Evolutionary conservation across 441 rosid genomes (phyloP).

Genomic region (Populus tomentosa): DNA sequence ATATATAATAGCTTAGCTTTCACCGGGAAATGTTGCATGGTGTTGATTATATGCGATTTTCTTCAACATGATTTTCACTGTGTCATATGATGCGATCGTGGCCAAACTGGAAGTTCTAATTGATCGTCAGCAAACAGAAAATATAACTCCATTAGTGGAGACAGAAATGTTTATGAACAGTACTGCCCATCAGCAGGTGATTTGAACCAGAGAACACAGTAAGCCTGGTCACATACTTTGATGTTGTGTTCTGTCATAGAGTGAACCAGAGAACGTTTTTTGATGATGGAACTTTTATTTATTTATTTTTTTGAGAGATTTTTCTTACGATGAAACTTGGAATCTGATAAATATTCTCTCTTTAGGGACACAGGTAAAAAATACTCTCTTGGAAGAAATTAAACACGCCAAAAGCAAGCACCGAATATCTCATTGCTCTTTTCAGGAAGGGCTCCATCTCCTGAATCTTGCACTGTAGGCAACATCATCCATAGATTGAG

Average conservation of each 20-base stretch:
- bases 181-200: background rate
- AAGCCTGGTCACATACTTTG: too few species aligned
- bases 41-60: background rate
- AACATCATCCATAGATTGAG: background rate
- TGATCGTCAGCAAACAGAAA: background rate
- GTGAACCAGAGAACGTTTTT: too few species aligned
- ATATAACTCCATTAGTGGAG: background rate
- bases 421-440: background rate
- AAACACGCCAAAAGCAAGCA: background rate
- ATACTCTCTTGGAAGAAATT: background rate
- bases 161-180: background rate
- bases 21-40: too few species aligned
- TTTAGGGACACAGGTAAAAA: too few species aligned
- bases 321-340: too few species aligned
- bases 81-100: background rate
- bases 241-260: too few species aligned
- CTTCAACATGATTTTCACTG: background rate
- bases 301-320: too few species aligned
- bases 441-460: background rate
- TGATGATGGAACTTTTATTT: background rate
- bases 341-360: background rate
- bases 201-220: too few species aligned
- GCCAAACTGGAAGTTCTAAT: background rate
- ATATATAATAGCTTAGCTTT: too few species aligned
- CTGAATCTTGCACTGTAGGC: background rate